Evolutionary conservation across 2,329 filamentous ascomycete species (phyloP), one percentile per base, ranked within the genome.

Genomic region (Neofusicoccum sp.): DNA sequence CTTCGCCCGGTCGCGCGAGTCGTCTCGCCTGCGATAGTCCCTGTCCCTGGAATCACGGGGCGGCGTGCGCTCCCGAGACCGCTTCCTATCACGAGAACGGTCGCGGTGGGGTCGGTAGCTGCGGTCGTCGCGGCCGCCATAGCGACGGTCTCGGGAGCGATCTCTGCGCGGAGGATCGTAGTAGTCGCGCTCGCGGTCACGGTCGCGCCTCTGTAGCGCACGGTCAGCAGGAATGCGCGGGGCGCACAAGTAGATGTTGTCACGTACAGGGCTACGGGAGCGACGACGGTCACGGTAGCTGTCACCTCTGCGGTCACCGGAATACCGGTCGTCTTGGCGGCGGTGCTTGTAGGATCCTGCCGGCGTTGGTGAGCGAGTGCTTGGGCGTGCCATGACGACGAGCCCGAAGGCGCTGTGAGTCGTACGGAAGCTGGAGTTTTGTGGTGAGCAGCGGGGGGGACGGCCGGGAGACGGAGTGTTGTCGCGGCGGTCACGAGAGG

Each of bases 331-430:
- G 66, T 71, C 67, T 60, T 65, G 61, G 30, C 66, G 61, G 43
- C 49, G 63, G 36, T 62, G 85, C 79, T 86, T 89, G 79, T 89
- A 87, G 83, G 89, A 91, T 86, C 89, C 89, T 92, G 88, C 87
- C 88, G 89, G 89, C 87, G 89, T 91, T 90, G 90, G 90, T 93
- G 90, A 93, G 89, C 90, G 83, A 40, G 49, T 61, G 36, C 31
- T 38, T 6, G 43, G 61, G 34, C 56, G 48, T 45, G 62, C 62
- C 62, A 64, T 64, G 34, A 45, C 44, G 76, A 61, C 61, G 38
- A 59, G 61, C 62, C 61, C 41, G 58, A 47, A 60, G 57, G 57
- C 57, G 30, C 47, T 60, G 57, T 51, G 57, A 60, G 57, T 36
- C 57, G 57, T 60, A 60, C 57, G 44, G 47, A 44, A 24, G 51